Base-by-base conservation (phyloP, 139 green algal species). In the Chlorella sorokiniana region DNA sequence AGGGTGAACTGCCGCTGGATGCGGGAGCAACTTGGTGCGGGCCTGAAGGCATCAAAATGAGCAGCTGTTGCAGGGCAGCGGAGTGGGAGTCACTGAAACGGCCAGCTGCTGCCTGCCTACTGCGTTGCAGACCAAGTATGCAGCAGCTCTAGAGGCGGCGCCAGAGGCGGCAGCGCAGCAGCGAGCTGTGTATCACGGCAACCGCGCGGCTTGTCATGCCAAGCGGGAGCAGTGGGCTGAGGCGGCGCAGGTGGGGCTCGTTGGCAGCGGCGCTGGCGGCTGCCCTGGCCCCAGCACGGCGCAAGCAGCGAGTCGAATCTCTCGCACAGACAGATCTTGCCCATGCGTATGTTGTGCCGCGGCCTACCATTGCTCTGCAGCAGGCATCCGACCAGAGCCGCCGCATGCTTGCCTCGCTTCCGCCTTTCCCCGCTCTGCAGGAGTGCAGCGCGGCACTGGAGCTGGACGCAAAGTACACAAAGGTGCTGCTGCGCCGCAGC, bases 401-500 rank as follows among this genome's bases (percentile, higher is more conserved):
- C 11, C 25, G 23, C 29, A 11, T 68, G 61, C 61, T 16, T 68
- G 61, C 16, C 11, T 68, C 61, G 3, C 22, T 38, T 31, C 5
- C 27, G 62, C 31, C 62, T 16, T 44, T 52, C 1, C 42, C 1
- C 8, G 1, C 23, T 23, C 82, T 81, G 22, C 76, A 88, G 68
- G 88, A 90, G 41, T 91, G 88, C 84, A 88, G 81, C 10, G 73
- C 73, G 6, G 92, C 92, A 5, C 74, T 95, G 10, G 83, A 89
- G 52, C 79, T 91, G 9, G 71, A 93, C 22, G 40, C 72, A 1
- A 52, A 69, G 7, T 96, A 97, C 70, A 38, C 90, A 1, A 98
- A 98, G 82, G 96, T 92, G 29, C 76, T 95, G 45, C 84, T 95
- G 79, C 89, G 96, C 29, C 87, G 96, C 0, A 76, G 70, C 10